phyloP scores from a whole-genome alignment of 495 filamentous ascomycete species.

The Pseudomonodictys pantanalensis region DNA sequence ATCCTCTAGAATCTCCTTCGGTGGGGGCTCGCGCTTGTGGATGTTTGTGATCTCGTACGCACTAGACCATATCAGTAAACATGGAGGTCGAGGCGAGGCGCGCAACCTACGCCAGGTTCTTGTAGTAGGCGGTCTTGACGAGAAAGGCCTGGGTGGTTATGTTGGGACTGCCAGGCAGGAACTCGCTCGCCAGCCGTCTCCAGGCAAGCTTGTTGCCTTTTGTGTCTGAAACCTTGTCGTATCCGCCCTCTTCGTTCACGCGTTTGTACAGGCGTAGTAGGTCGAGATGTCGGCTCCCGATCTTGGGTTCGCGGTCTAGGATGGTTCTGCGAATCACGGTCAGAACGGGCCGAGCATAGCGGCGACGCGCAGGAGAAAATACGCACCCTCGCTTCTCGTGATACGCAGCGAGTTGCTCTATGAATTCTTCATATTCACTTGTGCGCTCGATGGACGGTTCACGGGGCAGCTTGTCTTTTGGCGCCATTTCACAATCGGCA shows the following conservation, averaged over 20 bases:
- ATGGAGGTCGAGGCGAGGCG: neutral
- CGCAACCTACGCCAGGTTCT: constrained; percentile 60
- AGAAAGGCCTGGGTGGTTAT: constrained; percentile 70
- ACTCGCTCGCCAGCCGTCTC: constrained; percentile 66
- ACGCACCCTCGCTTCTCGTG: constrained; percentile 66
- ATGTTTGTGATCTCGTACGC: constrained; percentile 76
- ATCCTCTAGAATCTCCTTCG: constrained; percentile 76
- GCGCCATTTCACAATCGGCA: constrained; percentile 37
- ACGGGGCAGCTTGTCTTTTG: constrained; percentile 42
- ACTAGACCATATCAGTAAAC: constrained; percentile 34
- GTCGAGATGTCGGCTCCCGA: constrained; percentile 68
- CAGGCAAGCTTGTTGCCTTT: constrained; percentile 76
- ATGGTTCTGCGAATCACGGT: constrained; percentile 49
- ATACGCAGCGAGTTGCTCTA: constrained; percentile 61
- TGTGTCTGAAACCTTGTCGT: constrained; percentile 63
- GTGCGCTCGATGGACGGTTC: constrained; percentile 52
- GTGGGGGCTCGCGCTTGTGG: constrained; percentile 71
- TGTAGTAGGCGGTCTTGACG: constrained; percentile 79
- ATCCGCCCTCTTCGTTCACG: constrained; percentile 69
- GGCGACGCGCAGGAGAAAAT: constrained; percentile 11
- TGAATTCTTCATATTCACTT: constrained; percentile 66
- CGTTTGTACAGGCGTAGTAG: constrained; percentile 67
- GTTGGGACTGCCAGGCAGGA: constrained; percentile 60
- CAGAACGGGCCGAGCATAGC: constrained; percentile 2
- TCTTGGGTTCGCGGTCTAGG: constrained; percentile 69